Evolutionary conservation across 2,329 filamentous ascomycete genomes (phyloP), one percentile per base, ranked within the genome.

Genomic region (Alternaria metachromatica): DNA sequence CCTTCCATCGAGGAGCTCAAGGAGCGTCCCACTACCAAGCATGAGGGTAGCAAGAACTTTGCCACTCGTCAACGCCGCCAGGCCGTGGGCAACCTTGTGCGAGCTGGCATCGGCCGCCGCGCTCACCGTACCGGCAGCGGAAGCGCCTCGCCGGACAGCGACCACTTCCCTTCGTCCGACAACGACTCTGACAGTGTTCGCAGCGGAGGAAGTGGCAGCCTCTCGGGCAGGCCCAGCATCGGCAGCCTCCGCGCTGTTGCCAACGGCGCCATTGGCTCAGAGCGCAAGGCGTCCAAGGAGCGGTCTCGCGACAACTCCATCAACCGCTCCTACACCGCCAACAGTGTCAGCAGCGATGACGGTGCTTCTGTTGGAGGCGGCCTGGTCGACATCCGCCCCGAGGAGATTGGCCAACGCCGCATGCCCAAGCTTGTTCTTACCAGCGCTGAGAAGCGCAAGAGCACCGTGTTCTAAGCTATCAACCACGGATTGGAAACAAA

Each of bases 1-100:
- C 96, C 96, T 13, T 89, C 92, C 13, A 87, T 98, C 55, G 96
- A 99, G 71, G 96, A 99, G 82, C 89, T 99, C 64, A 88, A 91
- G 75, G 87, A 90, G 20, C 96, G 94, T 82, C 96, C 96, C 2
- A 98, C 95, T 9, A 90, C 93, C 70, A 97, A 94, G 83, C 89
- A 95, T 68, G 95, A 98, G 80, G 96, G 95, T 23, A 97, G 95
- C 89, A 85, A 97, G 88, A 99, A 99, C 84, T 99, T 99, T 82
- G 92, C 92, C 11, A 90, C 94, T 60, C 94, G 96, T 65, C 94
- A 96, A 75, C 93, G 96, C 64, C 93, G 95, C 68, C 94, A 92
- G 73, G 96, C 96, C 25, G 90, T 99, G 48, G 90, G 94, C 83
- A 97, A 94, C 78, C 87, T 99, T 54, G 92, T 97, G 65, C 92